Conservation (phyloP, 176 grass and related monocot genomes). For the Dactylis glomerata region DNA sequence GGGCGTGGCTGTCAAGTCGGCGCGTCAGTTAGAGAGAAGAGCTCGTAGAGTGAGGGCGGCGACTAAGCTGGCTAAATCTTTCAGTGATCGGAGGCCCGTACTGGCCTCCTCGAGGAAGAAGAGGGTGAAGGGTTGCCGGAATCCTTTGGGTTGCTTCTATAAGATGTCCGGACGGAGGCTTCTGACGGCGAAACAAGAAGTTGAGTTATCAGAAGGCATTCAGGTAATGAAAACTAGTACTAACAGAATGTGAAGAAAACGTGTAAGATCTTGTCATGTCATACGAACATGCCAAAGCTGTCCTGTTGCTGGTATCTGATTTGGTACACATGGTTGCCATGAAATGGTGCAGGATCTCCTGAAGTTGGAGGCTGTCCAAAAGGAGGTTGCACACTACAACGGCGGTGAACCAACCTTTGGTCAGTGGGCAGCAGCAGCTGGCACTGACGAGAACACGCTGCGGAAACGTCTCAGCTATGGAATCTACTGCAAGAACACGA, state of each 20-base stretch:
- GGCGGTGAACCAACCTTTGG: slow-evolving; percentile 55
- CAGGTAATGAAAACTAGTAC: slow-evolving; percentile 56
- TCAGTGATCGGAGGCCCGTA: slow-evolving; percentile 18
- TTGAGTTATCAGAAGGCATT: slow-evolving; percentile 72
- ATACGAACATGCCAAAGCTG: background rate
- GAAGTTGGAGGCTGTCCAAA: slow-evolving; percentile 55
- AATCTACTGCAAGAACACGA: slow-evolving; percentile 66
- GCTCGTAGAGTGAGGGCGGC: slow-evolving; percentile 59
- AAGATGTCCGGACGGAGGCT: slow-evolving; percentile 50
- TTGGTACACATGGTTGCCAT: slow-evolving; percentile 6
- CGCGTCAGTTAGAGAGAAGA: slow-evolving; percentile 59
- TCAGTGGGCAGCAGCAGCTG: slow-evolving; percentile 78
- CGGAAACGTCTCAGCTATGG: slow-evolving; percentile 59
- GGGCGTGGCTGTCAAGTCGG: slow-evolving; percentile 61
- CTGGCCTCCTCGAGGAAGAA: slow-evolving; percentile 53
- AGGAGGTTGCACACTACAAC: slow-evolving; percentile 41
- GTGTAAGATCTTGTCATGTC: background rate
- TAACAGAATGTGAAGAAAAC: background rate
- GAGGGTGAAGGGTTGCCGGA: slow-evolving; percentile 42
- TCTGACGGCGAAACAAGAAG: slow-evolving; percentile 67
- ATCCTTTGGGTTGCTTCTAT: slow-evolving; percentile 52
- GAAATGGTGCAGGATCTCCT: slow-evolving; percentile 66
- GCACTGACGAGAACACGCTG: slow-evolving; percentile 50
- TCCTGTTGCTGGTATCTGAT: background rate
- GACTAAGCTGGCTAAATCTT: slow-evolving; percentile 37